Evolutionary conservation across 1,284 basidiomycete genomes (phyloP), one percentile per base, ranked within the genome.

Genomic region (Cystobasidium pallidum): DNA sequence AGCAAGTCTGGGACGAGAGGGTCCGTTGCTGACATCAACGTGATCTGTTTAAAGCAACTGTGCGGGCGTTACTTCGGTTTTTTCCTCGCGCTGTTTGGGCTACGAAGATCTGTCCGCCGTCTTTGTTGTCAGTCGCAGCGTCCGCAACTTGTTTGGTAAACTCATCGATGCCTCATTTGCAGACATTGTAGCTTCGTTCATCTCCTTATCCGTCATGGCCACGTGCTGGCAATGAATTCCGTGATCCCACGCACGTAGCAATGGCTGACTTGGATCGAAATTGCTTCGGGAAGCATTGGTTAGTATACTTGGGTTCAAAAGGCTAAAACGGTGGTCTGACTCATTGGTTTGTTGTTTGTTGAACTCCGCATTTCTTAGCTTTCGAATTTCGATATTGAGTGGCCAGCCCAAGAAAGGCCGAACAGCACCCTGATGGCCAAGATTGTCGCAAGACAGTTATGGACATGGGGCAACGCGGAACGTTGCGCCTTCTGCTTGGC

Each of bases 91-190:
- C 30, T 2, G 54, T 32, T 1, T 57, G 30, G 10, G 24, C 32
- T n/a, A 57, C 3, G 17, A 21, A 57, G 13, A 57, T 11, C n/a
- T n/a, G 54, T 11, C 10, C 19, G 30, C 54, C 30, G 1, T 36
- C 54, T 57, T 57, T 17, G 7, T 19, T 21, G 54, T 34, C 32
- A 34, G 36, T 21, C 3, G 36, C 54, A 21, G 36, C n/a, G 15
- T 57, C 32, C 10, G 54, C 54, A 34, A 32, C 28, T n/a, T 57
- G 30, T n/a, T 57, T 57, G 7, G 54, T 30, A 3, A 57, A 32
- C 1, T 57, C 54, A 19, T 57, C 54, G 32, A 57, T 32, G 6
- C 15, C 28, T 57, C 54, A n/a, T 57, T 36, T 57, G 54, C 54
- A n/a, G 54, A 36, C 10, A 32, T 57, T 17, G 54, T 57, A 34